Percentiles rank a stretch among this genome's conserved stretches.
Conservation (phyloP, 768 basidiomycete species). For the Chalciporus pseudorubinellus region DNA sequence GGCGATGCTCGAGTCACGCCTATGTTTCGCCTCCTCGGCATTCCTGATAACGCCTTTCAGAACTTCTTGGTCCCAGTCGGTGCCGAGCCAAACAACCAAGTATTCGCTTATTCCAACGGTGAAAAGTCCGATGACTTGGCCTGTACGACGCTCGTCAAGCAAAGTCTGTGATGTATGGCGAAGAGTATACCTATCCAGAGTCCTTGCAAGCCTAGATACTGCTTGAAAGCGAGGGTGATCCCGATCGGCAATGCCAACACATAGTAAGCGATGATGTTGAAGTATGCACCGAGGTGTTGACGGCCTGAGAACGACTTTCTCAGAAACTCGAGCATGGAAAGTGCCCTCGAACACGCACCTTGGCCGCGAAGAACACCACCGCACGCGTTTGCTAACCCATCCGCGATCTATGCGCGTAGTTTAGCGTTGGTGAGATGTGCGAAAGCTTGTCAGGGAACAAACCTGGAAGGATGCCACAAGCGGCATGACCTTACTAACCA, state of each 20-base stretch:
- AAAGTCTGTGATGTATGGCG: background rate
- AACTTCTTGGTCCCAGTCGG: constrained; percentile 48
- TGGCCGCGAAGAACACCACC: constrained; percentile 50
- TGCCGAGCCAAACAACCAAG: constrained; percentile 52
- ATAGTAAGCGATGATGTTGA: constrained; percentile 69
- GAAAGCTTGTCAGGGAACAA: background rate
- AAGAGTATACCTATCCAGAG: constrained; percentile 47
- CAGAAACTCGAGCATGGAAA: background rate
- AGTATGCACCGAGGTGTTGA: constrained; percentile 71
- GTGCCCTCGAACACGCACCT: constrained; percentile 24
- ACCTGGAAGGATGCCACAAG: constrained; percentile 57
- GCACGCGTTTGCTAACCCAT: constrained; percentile 51
- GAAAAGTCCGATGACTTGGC: constrained; percentile 72
- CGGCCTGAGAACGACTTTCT: constrained; percentile 32
- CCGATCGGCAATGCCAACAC: constrained; percentile 52
- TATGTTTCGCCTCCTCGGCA: constrained; percentile 31
- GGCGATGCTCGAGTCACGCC: constrained; percentile 21
- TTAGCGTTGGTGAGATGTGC: background rate
- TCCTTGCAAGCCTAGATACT: constrained; percentile 44
- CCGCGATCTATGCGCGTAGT: constrained; percentile 40
- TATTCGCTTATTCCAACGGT: constrained; percentile 72
- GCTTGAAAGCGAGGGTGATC: constrained; percentile 48
- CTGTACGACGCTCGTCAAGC: constrained; percentile 33
- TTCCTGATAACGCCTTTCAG: constrained; percentile 39
- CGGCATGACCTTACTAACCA: constrained; percentile 52